Conservation (phyloP, 768 basidiomycete species). For the Mycena vitilis region DNA sequence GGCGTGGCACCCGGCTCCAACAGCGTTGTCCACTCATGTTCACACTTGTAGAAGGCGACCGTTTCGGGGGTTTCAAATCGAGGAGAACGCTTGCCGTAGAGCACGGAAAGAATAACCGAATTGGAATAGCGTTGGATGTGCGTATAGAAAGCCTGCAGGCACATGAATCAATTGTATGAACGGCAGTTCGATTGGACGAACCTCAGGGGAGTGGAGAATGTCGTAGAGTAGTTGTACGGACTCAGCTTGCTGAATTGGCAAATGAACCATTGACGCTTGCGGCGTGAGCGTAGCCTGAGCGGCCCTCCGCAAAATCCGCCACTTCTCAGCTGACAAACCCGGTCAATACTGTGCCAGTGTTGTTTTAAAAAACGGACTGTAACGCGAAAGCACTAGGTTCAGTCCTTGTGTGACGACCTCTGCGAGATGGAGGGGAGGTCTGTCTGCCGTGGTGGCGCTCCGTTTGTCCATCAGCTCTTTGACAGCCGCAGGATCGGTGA, state of each 20-base stretch:
- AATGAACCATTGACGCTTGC: slow-evolving; percentile 35
- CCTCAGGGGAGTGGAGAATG: slow-evolving; percentile 22
- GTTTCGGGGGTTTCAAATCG: slow-evolving; percentile 40
- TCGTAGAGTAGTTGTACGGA: slow-evolving; percentile 30
- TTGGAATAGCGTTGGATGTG: slow-evolving; percentile 45
- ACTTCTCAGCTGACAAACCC: slow-evolving; percentile 18
- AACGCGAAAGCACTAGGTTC: slow-evolving; percentile 13
- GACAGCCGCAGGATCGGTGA: slow-evolving; percentile 20
- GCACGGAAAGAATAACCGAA: slow-evolving; percentile 45
- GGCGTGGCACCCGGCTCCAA: slow-evolving; percentile 49
- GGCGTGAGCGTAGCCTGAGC: slow-evolving; percentile 37
- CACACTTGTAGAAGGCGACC: slow-evolving; percentile 42
- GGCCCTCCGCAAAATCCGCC: slow-evolving; percentile 31
- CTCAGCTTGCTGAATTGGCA: slow-evolving; percentile 38
- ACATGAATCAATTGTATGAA: neutral
- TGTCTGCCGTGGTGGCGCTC: slow-evolving; percentile 38
- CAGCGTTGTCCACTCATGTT: slow-evolving; percentile 41
- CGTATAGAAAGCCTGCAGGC: slow-evolving; percentile 42
- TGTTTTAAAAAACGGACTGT: neutral
- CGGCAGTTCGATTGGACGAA: neutral
- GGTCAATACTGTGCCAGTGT: neutral
- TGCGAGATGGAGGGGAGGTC: slow-evolving; percentile 39
- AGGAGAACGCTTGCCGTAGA: slow-evolving; percentile 48
- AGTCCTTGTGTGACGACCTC: slow-evolving; percentile 36
- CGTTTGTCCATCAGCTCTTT: slow-evolving; percentile 29